Base-by-base conservation (phyloP, 805 yeast species). In the Yarrowia bubula region DNA sequence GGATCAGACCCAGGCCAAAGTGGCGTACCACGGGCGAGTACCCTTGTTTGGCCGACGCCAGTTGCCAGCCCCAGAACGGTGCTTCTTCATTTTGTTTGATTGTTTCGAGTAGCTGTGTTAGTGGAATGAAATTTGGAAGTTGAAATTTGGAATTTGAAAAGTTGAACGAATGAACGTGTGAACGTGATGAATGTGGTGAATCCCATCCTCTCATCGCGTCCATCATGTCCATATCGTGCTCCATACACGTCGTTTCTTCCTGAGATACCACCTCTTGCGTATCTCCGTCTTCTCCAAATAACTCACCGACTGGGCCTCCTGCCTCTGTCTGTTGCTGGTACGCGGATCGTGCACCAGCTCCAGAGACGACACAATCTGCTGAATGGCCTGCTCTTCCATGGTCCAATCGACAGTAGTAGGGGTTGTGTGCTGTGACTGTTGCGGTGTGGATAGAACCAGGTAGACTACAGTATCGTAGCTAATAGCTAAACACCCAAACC, bases 61-160 rank as follows among this genome's bases (percentile, higher is more conserved):
- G 81, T 74, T 89, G 91, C 75, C 87, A 93, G 2, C 98, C 98
- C 92, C 96, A 91, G 67, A 79, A 84, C 0, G 99, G 98, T 18
- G 96, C 87, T 73, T 92, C 96, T 9, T 87, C 89, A 67, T 88
- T 86, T 48, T 80, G 77, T 72, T 90, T 92, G 31, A 93, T 84
- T 10, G 84, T 79, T 70, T 92, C 97, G 37, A 95, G 79, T 69
- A 90, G 90, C 74, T 75, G 31, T 28, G 65, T 48, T 39, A 47
- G 44, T 50, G 43, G 44, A 10, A 4, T 17, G 10, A 61, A 47
- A n/a, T n/a, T 33, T 6, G 41, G 17, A 8, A 8, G 18, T 14
- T n/a, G n/a, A n/a, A n/a, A n/a, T n/a, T n/a, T n/a, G n/a, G n/a
- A n/a, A n/a, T n/a, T n/a, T n/a, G 35, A 44, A 15, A 28, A 15